Evolutionary conservation across 805 yeast species (phyloP), one percentile per base, ranked within the genome.

Genomic region (Blastobotrys chiropterorum): DNA sequence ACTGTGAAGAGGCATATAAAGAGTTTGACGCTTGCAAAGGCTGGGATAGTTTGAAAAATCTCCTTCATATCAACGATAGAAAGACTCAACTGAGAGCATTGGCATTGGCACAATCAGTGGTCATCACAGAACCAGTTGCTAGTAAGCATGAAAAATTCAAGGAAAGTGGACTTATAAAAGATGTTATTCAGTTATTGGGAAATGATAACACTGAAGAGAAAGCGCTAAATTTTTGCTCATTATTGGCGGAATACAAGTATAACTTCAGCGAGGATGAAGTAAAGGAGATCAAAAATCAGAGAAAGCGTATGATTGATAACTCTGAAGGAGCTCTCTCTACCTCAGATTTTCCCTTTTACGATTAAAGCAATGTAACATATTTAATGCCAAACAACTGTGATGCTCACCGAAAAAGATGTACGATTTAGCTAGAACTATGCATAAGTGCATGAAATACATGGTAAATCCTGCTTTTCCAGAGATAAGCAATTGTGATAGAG

Each of bases 21-120:
- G 64, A 72, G 54, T 92, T 94, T 60, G 78, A 72, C 41, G 65
- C 71, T 30, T 58, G 66, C 3, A 65, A 77, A 15, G 97, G 97
- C 6, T 85, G 95, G 85, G 69, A 71, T 3, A 59, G 78, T 14
- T 62, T 84, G 15, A 66, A 74, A 8, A 42, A 26, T 0, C 67
- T 62, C 5, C 50, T 67, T 34, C 48, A 49, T 16, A 34, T 30
- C 14, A n/a, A 43, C 1, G 50, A 50, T 21, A 40, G 42, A 17
- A 54, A 56, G 49, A 30, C 55, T 16, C 50, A 45, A 34, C 38
- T 52, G 42, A 47, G 60, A 38, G 54, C 56, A 3, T 39, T 60
- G 34, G 53, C 61, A 3, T 47, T 61, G 7, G 47, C 59, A 17
- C 56, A 53, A 13, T 57, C 59, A 3, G 31, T 59, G 13, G 31